Base-by-base conservation (phyloP, 495 filamentous ascomycete species). In the Aspergillus wentii region DNA sequence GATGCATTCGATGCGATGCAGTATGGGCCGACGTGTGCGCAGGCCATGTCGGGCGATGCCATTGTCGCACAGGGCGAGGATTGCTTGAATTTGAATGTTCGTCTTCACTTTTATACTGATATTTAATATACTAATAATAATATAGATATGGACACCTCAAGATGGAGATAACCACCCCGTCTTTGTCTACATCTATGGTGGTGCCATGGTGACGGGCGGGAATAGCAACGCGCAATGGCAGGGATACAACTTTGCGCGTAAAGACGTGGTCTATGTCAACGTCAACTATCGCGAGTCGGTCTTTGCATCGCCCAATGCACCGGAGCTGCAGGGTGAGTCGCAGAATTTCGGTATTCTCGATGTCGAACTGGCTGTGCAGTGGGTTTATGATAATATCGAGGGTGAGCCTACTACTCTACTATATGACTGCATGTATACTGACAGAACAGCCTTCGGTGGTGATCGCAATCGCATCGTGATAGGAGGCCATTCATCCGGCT, bases 321-420 rank as follows among this genome's bases (percentile, higher is more conserved):
- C 43, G 11, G 52, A 56, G 28, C 45, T 56, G 8, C 41, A 52
- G 36, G 52, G 48, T 20, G 4, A 56, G 33, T 44, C 43, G 16
- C 52, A 56, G 48, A 56, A 56, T 28, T 56, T 56, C 41, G 52
- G 52, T n/a, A 49, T 56, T 9, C 11, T 56, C 31, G 52, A 56
- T 30, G 43, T 56, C 14, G 52, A 56, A 21, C 26, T 49, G 43
- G 52, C 52, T 1, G 11, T 56, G 43, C 31, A 52, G 35, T 56
- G 52, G 52, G 44, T 52, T 23, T 30, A 49, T 25, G 36, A 56
- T 17, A 56, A 56, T 28, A 56, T 56, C 11, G 33, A 49, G 27
- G 51, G 51, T 45, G 27, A 4, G 46, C 38, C 21, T n/a, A n/a
- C n/a, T n/a, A n/a, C n/a, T n/a, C n/a, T n/a, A n/a, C n/a, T n/a